Base-by-base conservation (phyloP, 140 eudicot genomes). In the Oenanthe javanica region DNA sequence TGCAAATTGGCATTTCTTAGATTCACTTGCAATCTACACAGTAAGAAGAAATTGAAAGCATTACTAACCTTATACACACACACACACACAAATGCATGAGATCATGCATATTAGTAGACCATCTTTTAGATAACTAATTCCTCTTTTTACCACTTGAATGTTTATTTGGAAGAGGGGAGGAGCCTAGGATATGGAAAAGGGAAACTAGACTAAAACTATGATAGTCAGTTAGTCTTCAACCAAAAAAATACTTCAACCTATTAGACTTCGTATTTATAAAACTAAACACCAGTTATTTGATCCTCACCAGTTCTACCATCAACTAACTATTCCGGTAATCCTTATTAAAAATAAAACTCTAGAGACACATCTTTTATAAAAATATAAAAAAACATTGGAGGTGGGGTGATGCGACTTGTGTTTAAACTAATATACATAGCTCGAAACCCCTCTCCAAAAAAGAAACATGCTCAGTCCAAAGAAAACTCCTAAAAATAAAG, bases 1-100 rank as follows among this genome's bases (percentile, higher is more conserved):
- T 92, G 97, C 85, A 94, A 79, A 85, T 89, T 94, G 80, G 97
- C 97, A 83, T 87, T 90, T 83, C 98, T 90, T 78, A 94, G 76
- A 80, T 89, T 86, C 79, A 87, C 13, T 66, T 93, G 87, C 91
- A 94, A 64, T 81, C 98, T 92, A 77, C 18, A 82, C 27, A 61
- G 67, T 21, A 63, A 72, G 76, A 78, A 49, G 45, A 48, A 75
- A 27, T 31, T 7, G 2, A 13, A 75, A 75, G 19, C 4, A 7
- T 75, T 75, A 75, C 14, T 25, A n/a, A 27, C 76, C 48, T 42
- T 72, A 18, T 13, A 71, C 11, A 70, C 21, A 72, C 12, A 70
- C 21, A 40, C 23, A 74, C 27, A 19, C 21, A 70, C 40, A 73
- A 43, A 74, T n/a, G 11, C 78, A 23, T 1, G 5, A 16, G 8